Percentiles rank a stretch among this genome's conserved stretches.
These are phyloP conservation scores for Diplosphaera chodatii DNA, from an alignment of 139 green algal genomes.

Conservation along the genomic window DNA sequence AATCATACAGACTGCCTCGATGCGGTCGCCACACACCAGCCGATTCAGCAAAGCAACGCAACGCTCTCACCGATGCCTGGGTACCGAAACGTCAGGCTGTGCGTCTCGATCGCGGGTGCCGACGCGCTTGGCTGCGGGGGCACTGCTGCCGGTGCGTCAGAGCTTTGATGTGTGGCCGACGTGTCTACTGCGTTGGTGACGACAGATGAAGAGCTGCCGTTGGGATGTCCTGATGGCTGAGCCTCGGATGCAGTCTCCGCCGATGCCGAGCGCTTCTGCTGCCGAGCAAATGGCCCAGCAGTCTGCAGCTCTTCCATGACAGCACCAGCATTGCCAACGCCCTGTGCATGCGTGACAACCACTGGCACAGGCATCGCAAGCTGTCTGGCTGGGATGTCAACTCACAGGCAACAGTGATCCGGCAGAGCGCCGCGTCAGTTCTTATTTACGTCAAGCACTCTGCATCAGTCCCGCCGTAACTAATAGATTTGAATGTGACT, in stretches of 20 bases:
- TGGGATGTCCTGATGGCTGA: not conserved
- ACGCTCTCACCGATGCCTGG: conserved; percentile 55
- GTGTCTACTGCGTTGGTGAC: too few relatives aligned
- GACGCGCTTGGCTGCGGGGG: conserved; percentile 5
- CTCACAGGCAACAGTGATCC: too few relatives aligned
- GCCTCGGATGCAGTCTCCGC: too few relatives aligned
- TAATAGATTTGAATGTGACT: too few relatives aligned
- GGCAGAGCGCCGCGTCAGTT: too few relatives aligned
- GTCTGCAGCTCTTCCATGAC: conserved; percentile 19
- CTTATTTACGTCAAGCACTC: too few relatives aligned
- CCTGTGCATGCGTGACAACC: conserved; percentile 27
- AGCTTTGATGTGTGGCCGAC: too few relatives aligned
- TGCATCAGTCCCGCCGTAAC: too few relatives aligned
- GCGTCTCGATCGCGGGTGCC: conserved; percentile 8
- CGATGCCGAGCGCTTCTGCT: not conserved
- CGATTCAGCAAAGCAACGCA: too few relatives aligned
- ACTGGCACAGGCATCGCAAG: conserved; percentile 48
- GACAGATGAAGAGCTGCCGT: too few relatives aligned
- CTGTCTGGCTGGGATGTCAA: too few relatives aligned
- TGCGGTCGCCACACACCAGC: not conserved
- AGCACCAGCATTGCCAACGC: conserved; percentile 22
- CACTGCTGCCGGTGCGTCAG: not conserved
- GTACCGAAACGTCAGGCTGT: conserved; percentile 65
- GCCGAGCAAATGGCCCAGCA: conserved; percentile 34
- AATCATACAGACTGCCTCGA: too few relatives aligned